Base-by-base conservation (phyloP, 2,329 filamentous ascomycete genomes). In the Colletotrichum somersetense region DNA sequence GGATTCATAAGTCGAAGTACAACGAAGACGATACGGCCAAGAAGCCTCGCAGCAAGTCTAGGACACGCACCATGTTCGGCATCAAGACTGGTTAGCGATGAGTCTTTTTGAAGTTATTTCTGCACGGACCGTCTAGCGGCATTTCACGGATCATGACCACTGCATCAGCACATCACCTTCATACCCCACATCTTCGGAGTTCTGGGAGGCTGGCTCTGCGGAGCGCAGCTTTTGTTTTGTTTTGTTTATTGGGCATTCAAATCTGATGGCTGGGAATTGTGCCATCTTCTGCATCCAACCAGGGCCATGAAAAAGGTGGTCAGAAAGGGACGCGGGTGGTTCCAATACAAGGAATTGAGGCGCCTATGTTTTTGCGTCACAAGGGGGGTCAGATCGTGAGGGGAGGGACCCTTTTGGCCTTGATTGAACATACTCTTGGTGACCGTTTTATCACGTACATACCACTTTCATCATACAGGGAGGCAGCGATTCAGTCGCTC, bases 1-100 rank as follows among this genome's bases (percentile, higher is more conserved):
- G 95, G 95, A 98, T 98, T 77, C 95, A 98, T 86, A 98, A 98
- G 82, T 85, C 94, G 69, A 98, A 98, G 80, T 98, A 98, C 80
- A 90, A 92, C 72, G 93, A 94, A 35, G 89, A 92, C 48, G 85
- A 81, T 63, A 78, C 79, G 68, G 79, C 82, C 71, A 81, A 81
- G 71, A 93, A 93, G 79, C 78, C 86, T 52, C 89, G 92, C 73
- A 93, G 92, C 82, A 96, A 95, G 83, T 94, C 92, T 38, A 90
- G 91, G 74, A 91, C 92, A 61, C 87, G 93, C 76, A 90, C 89
- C 73, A 91, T 96, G 77, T 96, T 96, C 81, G 88, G 91, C 74
- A 77, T 80, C 57, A 85, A 84, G 73, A 74, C 72, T 56, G 62
- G 73, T 59, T 73, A 74, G 70, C 62, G 56, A 70, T 46, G 12